Base-by-base conservation (phyloP, 441 rosid genomes). In the California macrophylla region DNA sequence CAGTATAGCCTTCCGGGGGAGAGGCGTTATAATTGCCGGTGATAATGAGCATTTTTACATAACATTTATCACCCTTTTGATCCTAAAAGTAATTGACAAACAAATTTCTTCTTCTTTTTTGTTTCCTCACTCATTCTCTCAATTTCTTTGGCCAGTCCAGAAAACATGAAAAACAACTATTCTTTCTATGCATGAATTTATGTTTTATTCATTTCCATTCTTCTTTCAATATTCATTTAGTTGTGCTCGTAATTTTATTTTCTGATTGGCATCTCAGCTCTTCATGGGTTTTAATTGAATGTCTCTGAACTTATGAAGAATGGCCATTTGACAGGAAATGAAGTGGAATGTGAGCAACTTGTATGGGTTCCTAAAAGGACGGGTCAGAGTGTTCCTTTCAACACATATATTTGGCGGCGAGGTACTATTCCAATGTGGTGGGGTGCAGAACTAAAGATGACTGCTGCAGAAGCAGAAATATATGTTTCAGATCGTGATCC, bases 361-460 rank as follows among this genome's bases (percentile, higher is more conserved):
- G 91, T 90, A 75, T 94, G 98, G 97, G 84, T 82, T 58, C 97
- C 98, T 70, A 92, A 85, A 82, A 86, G 67, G 78, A 65, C 84
- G 18, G 89, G 87, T 77, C 96, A 82, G 80, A 86, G 92, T 81
- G 75, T 90, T 78, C 94, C 94, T 80, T 92, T 92, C 76, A 94
- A 81, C 76, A 85, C 91, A 20, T 90, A 86, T 71, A 82, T 90
- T 65, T 94, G 98, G 98, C 89, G 97, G 68, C 90, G 97, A 71
- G 98, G 98, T 74, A 91, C 98, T 54, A 91, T 91, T 60, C 97
- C 98, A 16, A 90, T 94, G 47, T 93, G 98, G 98, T 91, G 98
- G 98, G 96, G 98, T 84, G 97, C 98, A 45, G 97, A 94, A 72
- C 71, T 94, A 74, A 94, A 91, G 82, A 81, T 93, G 32, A 92